Evolutionary conservation across 164 flowering plant species (phyloP).

Genomic region (Cinnamomum micranthum): DNA sequence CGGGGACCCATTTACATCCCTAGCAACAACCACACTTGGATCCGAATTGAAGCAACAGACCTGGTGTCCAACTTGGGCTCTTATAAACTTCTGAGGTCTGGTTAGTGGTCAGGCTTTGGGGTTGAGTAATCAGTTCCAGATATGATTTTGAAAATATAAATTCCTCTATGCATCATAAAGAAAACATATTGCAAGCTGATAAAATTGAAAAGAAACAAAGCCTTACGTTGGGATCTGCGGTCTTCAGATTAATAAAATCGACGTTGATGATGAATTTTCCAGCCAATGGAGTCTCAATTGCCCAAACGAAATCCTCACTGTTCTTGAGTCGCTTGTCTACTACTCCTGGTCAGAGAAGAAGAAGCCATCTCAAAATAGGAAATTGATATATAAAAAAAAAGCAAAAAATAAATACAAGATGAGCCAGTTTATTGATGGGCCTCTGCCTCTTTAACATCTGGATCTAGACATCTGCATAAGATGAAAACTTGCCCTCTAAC

Average conservation of each 20-base stretch:
- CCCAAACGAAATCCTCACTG: slow-evolving; percentile 84
- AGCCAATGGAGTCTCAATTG: slow-evolving; percentile 66
- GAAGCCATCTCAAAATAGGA: neutral
- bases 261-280: slow-evolving; percentile 87
- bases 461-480: too few relatives aligned
- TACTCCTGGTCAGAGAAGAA: slow-evolving; percentile 39
- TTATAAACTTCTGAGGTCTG: neutral
- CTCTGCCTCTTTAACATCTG: too few relatives aligned
- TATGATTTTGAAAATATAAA: neutral
- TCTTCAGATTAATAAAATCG: slow-evolving; percentile 86
- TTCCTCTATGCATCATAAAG: neutral
- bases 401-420: too few relatives aligned
- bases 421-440: too few relatives aligned
- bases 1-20: too few relatives aligned
- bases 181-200: neutral
- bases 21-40: neutral
- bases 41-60: neutral
- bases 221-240: slow-evolving; percentile 48
- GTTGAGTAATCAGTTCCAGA: neutral
- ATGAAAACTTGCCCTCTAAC: too few relatives aligned
- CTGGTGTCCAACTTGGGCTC: neutral
- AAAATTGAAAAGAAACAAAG: neutral
- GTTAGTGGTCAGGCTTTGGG: neutral
- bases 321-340: slow-evolving; percentile 69
- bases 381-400: neutral